Percentiles rank a stretch among this genome's conserved stretches.
phyloP scores from a whole-genome alignment of 2,329 filamentous ascomycete genomes.

The Cadophora sp. region DNA sequence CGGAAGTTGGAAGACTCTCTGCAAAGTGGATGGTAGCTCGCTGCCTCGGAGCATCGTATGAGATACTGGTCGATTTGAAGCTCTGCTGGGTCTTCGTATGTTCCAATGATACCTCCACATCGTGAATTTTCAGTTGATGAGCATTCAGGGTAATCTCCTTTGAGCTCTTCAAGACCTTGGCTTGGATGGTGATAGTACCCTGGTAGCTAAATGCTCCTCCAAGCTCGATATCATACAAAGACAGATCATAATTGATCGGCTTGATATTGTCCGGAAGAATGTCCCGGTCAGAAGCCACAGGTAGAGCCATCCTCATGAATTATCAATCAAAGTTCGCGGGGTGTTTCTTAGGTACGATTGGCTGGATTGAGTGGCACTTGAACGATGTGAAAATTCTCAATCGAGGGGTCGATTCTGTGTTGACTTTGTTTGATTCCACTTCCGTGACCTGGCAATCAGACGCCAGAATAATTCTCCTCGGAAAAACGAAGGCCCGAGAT shows the following conservation, averaged over 20 bases:
- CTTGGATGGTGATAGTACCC: constrained; percentile 82
- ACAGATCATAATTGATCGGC: constrained; percentile 85
- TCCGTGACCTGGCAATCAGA: neutral
- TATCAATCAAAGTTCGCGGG: constrained; percentile 11
- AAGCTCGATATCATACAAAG: constrained; percentile 78
- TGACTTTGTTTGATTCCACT: neutral
- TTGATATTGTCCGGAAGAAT: constrained; percentile 71
- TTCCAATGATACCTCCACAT: constrained; percentile 66
- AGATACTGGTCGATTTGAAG: constrained; percentile 69
- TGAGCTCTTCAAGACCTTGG: constrained; percentile 73
- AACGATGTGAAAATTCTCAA: constrained; percentile 3
- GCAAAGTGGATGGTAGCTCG: constrained; percentile 81
- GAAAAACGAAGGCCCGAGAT: constrained; percentile 1
- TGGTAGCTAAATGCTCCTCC: constrained; percentile 77
- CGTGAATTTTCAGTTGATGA: constrained; percentile 79
- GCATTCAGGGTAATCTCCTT: constrained; percentile 85
- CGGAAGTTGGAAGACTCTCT: constrained; percentile 70
- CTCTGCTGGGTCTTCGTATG: constrained; percentile 60
- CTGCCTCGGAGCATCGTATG: constrained; percentile 84
- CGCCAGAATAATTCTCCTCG: neutral
- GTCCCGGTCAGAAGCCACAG: constrained; percentile 64
- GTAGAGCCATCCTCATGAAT: constrained; percentile 34
- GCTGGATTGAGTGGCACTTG: neutral
- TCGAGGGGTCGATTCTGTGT: constrained; percentile 4
- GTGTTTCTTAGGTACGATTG: neutral